phyloP scores from a whole-genome alignment of 2,329 filamentous ascomycete species.

The Botryosphaeria dothidea region DNA sequence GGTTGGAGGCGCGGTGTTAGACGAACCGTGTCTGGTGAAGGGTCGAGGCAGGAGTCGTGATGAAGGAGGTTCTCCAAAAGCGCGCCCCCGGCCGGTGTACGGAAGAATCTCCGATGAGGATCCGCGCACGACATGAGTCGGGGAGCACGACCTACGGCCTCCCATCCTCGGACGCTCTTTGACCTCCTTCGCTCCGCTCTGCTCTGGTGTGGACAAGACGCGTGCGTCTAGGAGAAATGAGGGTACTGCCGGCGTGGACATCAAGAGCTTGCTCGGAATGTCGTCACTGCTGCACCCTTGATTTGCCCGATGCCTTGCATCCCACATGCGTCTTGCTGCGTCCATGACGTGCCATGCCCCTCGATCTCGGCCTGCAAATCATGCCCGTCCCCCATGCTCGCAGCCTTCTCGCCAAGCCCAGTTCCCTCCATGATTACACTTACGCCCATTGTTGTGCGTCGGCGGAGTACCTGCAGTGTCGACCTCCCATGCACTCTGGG shows the following conservation, averaged over 20 bases:
- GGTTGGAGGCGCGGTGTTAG: neutral
- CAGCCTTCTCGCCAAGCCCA: neutral
- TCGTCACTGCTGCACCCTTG: neutral
- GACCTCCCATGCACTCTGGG: neutral
- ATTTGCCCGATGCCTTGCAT: constrained; percentile 6
- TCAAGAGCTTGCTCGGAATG: neutral
- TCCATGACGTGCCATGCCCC: neutral
- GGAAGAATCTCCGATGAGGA: constrained; percentile 6
- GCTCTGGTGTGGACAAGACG: neutral
- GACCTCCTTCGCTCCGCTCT: neutral
- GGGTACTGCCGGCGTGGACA: neutral
- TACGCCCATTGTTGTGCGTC: neutral
- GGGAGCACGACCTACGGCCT: neutral
- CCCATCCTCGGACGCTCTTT: neutral
- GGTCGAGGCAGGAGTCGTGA: neutral
- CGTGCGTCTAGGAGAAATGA: neutral
- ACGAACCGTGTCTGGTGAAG: neutral
- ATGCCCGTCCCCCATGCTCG: neutral
- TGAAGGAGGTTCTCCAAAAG: neutral
- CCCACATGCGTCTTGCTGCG: neutral
- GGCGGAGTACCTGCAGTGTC: neutral
- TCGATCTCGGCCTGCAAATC: neutral
- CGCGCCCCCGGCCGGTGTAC: neutral
- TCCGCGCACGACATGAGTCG: constrained; percentile 8
- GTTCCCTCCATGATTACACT: constrained; percentile 1